Base-by-base conservation (phyloP, 495 filamentous ascomycete species). In the Trichoderma gamsii region DNA sequence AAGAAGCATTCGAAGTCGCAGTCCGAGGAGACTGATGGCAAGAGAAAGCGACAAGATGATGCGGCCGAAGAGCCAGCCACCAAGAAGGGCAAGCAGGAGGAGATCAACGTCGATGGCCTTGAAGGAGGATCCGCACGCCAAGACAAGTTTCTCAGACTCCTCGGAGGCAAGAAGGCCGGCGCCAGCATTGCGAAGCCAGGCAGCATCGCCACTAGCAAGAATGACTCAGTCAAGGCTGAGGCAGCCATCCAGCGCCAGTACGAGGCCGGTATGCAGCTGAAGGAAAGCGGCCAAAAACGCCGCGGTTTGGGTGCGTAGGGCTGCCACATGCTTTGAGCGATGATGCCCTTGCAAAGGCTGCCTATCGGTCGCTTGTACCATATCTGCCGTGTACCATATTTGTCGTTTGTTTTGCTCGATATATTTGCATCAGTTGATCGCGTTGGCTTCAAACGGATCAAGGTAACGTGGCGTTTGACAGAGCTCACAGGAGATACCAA, bases 231-330 rank as follows among this genome's bases (percentile, higher is more conserved):
- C 35, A 73, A 77, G 64, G 76, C 83, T 27, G 80, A 87, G 64
- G 75, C 77, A 41, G 86, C 87, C 63, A 77, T 89, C 13, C 84
- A 88, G 72, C 81, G 78, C 66, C 86, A 88, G 70, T 88, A 84
- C 68, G 78, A 84, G 49, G 75, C 76, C 5, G 83, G 86, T n/a
- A 83, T 87, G 69, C 79, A 76, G 67, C 81, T 85, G 76, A 79
- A 83, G 41, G 85, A 85, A 66, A 72, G 76, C 3, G 79, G 79
- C 12, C 78, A 78, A 1, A 83, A 85, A 71, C 79, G 79, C 68
- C 79, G 77, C 49, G 86, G 86, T 0, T 76, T 88, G 46, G 86
- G 86, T 65, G 83, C 82, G 46, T 87, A 69, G 72, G 56, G 46
- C 56, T 61, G 66, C 49, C 65, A 46, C 65, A 64, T 25, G 0